Conservation (phyloP, 2,329 filamentous ascomycete species). For the Diaporthe citriasiana region DNA sequence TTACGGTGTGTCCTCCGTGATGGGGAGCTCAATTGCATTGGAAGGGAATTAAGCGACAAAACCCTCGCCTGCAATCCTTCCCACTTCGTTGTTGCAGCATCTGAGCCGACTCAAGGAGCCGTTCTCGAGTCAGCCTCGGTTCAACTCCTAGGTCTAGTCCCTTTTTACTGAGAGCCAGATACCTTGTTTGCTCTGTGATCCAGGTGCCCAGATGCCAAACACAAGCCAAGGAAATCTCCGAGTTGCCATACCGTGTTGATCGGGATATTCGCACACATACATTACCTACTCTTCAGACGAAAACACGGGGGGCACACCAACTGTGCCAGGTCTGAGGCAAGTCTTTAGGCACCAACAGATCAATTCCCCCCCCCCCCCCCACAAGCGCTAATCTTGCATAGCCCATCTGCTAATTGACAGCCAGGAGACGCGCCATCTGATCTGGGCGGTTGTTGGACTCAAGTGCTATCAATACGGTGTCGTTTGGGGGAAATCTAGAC, state of each 20-base stretch:
- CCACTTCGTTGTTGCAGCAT: neutral
- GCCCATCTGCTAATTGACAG: neutral
- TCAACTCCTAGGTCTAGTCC: neutral
- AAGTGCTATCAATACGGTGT: neutral
- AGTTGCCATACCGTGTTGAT: neutral
- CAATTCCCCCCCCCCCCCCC: neutral
- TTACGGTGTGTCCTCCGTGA: neutral
- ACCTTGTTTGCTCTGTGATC: neutral
- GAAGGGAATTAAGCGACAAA: neutral
- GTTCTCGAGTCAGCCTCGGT: neutral
- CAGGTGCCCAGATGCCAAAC: slow-evolving; percentile 13
- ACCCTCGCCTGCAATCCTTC: neutral
- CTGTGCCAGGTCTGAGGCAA: neutral
- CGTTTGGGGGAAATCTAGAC: neutral
- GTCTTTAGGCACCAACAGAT: slow-evolving; percentile 1
- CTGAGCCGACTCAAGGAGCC: neutral
- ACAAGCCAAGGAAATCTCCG: neutral
- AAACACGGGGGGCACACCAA: neutral
- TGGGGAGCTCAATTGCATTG: neutral
- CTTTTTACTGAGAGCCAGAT: neutral
- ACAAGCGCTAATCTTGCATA: neutral
- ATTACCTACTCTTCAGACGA: neutral
- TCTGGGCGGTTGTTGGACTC: neutral
- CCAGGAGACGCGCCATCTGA: neutral
- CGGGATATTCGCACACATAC: neutral